Conservation (phyloP, 495 filamentous ascomycete species). For the Penicillium atrosanguineum region DNA sequence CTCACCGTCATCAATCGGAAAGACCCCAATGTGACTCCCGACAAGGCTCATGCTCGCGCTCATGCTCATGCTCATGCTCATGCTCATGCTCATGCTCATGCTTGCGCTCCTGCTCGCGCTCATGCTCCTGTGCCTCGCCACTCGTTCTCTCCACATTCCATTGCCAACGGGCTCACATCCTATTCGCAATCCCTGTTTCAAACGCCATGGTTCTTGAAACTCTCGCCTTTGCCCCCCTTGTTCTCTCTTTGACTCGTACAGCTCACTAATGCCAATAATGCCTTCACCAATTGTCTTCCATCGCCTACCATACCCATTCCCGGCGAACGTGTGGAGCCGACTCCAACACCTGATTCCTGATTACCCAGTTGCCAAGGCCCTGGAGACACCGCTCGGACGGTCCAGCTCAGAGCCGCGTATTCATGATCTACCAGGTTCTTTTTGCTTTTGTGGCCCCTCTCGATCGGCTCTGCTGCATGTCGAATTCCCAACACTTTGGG, state of each 20-base stretch:
- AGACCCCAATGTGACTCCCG: background rate
- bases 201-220: background rate
- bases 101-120: no score
- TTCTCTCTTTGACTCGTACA: background rate
- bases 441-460: background rate
- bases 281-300: background rate
- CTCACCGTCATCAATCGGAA: background rate
- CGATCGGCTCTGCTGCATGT: constrained; percentile 5
- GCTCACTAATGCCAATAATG: background rate
- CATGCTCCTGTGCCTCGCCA: background rate
- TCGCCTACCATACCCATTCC: background rate
- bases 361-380: background rate
- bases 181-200: constrained; percentile 13
- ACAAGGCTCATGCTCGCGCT: background rate
- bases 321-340: background rate
- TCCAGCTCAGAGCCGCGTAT: constrained; percentile 10
- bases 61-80: no score
- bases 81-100: no score
- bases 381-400: constrained; percentile 11
- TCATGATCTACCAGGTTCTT: background rate
- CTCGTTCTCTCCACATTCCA: constrained; percentile 16
- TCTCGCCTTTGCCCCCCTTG: background rate
- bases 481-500: constrained; percentile 9
- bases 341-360: background rate
- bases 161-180: constrained; percentile 8